phyloP scores from a whole-genome alignment of 2,329 filamentous ascomycete genomes.

The Neopestalotiopsis rosae region DNA sequence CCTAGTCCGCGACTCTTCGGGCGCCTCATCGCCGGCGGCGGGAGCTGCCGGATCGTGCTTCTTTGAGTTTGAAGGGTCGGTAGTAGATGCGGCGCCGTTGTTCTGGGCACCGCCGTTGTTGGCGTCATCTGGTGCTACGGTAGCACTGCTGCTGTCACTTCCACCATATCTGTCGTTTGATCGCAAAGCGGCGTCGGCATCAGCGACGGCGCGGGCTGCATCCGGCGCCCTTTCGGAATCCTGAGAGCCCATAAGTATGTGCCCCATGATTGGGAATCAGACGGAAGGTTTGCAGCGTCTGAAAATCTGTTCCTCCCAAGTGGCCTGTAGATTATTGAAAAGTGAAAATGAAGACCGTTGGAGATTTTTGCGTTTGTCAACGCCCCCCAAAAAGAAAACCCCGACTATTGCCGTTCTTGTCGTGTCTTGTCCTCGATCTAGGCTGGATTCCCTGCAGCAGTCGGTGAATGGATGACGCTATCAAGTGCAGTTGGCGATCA shows the following conservation, averaged over 20 bases:
- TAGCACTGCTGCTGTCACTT: background rate
- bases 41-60: background rate
- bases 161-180: background rate
- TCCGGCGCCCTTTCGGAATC: background rate
- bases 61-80: background rate
- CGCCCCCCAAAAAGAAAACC: background rate
- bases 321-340: background rate
- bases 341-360: background rate
- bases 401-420: background rate
- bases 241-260: background rate
- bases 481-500: background rate
- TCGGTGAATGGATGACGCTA: background rate
- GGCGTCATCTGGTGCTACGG: slow-evolving; percentile 14
- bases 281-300: background rate
- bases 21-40: slow-evolving; percentile 18
- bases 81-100: slow-evolving; percentile 8
- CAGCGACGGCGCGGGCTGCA: background rate
- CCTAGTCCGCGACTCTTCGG: slow-evolving; percentile 30
- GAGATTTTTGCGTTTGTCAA: background rate
- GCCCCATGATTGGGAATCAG: background rate
- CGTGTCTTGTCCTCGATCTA: background rate
- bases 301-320: background rate
- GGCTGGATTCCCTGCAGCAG: background rate
- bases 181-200: too few species aligned
- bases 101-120: slow-evolving; percentile 10